Base-by-base conservation (phyloP, 31 red algal genomes). In the Endocladia muricata region DNA sequence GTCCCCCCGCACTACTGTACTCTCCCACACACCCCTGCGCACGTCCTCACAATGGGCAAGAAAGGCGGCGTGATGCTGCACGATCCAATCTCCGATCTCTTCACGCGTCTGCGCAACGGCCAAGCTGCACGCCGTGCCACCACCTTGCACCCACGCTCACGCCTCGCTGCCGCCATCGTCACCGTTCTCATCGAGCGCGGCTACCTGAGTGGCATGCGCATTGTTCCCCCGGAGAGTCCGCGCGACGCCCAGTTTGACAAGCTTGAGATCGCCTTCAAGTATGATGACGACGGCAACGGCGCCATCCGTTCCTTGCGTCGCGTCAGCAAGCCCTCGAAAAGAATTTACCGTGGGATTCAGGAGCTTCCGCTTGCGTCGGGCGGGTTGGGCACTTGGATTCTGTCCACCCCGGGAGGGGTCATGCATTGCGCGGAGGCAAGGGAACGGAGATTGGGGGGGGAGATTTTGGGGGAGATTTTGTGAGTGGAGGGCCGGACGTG, bases 381-480 rank as follows among this genome's bases (percentile, higher is more conserved):
- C 34, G 89, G 89, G 11, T 69, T 92, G 2, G 89, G 89, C 13
- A 37, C 67, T 9, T 85, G 72, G 80, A 63, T 92, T 40, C 28
- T 92, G 44, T 79, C 89, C 30, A 92, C 89, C 3, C 74, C 80
- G 19, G 70, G 76, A 37, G 89, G 89, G 3, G 89, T 92, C 9
- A 30, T 92, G 36, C 76, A 83, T 25, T 83, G 81, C 28, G 72
- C 79, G 0, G 81, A 92, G 75, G 89, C 89, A 39, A 59, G 89
- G 5, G 41, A 78, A 13, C 61, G 57, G 55, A 77, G 69, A 22
- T 57, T 85, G 5, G 89, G 89, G 4, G 89, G 89, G 32, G 89
- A 92, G 35, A 44, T 92, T 13, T 67, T 92, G 1, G 89, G 89
- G 15, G 78, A 92, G 31, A 81, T 92, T 3, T 73, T 92, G 47